These are phyloP conservation scores for Phytopythium chamaehyphon DNA, from an alignment of 352 stramenopile species.

Conservation along the genomic window DNA sequence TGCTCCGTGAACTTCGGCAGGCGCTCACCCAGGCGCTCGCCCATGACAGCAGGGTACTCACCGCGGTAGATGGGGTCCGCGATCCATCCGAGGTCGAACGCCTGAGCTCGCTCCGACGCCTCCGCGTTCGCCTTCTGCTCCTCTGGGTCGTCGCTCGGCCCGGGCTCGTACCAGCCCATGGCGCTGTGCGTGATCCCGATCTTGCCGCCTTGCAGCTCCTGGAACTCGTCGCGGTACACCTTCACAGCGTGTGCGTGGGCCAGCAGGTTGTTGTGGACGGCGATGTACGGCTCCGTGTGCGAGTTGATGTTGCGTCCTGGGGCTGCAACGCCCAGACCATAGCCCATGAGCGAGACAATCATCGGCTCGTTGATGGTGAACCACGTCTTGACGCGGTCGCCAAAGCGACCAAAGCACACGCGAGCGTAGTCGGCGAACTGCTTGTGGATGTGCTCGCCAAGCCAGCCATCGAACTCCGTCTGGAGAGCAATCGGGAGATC, in stretches of 20 bases:
- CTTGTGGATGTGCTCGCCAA: conserved; percentile 26
- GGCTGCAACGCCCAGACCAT: conserved; percentile 79
- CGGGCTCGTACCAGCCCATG: conserved; percentile 79
- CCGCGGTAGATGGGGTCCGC: conserved; percentile 87
- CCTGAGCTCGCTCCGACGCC: conserved; percentile 75
- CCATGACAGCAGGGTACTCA: conserved; percentile 92
- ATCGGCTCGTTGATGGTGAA: conserved; percentile 92
- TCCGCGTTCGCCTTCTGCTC: conserved; percentile 50
- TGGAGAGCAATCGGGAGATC: conserved; percentile 1
- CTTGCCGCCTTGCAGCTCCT: conserved; percentile 43
- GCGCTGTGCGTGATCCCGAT: conserved; percentile 90
- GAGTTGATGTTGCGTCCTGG: conserved; percentile 42
- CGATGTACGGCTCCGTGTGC: conserved; percentile 76
- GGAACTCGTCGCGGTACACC: conserved; percentile 81
- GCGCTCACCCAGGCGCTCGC: conserved; percentile 61
- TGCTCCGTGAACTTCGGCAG: conserved; percentile 86
- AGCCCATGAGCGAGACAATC: conserved; percentile 78
- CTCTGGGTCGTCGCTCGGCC: conserved; percentile 32
- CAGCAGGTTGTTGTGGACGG: conserved; percentile 86
- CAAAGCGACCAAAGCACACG: conserved; percentile 87
- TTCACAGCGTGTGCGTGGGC: conserved; percentile 79
- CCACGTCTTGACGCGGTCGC: conserved; percentile 90
- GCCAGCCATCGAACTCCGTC: conserved; percentile 2
- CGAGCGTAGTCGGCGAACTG: conserved; percentile 78
- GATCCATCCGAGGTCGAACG: conserved; percentile 89